Conservation (phyloP, 768 basidiomycete species). For the Brasilioporus rufonigricans region DNA sequence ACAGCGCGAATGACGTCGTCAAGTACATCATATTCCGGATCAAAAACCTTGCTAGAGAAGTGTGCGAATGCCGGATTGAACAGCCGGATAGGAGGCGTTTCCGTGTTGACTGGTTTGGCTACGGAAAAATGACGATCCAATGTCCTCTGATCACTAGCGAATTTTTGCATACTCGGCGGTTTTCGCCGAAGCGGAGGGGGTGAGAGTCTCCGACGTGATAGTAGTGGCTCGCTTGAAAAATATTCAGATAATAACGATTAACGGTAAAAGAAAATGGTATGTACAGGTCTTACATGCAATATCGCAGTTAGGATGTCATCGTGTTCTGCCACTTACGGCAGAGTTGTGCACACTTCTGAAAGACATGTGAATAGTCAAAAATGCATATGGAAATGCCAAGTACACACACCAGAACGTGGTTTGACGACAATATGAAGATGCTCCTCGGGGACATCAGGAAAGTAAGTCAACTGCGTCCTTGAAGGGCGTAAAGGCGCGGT, state of each 20-base stretch:
- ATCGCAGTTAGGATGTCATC: too few species aligned
- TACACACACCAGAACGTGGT: too few species aligned
- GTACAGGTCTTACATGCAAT: too few species aligned
- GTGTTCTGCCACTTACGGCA: too few species aligned
- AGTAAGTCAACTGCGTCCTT: too few species aligned
- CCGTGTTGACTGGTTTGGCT: not conserved
- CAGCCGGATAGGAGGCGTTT: slow-evolving; percentile 9
- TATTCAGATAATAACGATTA: not conserved
- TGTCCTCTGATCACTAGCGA: not conserved
- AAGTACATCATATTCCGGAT: slow-evolving; percentile 7
- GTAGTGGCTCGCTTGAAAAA: not conserved
- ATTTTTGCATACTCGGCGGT: not conserved
- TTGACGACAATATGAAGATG: too few species aligned
- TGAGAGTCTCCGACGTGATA: not conserved
- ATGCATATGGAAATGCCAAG: too few species aligned
- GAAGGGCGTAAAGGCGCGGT: too few species aligned
- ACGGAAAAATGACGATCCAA: slow-evolving; percentile 14
- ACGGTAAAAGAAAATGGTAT: not conserved
- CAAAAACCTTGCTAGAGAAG: slow-evolving; percentile 23
- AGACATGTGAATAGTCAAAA: too few species aligned
- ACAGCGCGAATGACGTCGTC: slow-evolving; percentile 4
- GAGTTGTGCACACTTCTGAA: too few species aligned
- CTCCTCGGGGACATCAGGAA: too few species aligned
- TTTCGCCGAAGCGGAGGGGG: slow-evolving; percentile 12
- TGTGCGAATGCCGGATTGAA: slow-evolving; percentile 27